These are phyloP conservation scores for Nymphaea thermarum DNA, from an alignment of 164 flowering plant species.

Conservation along the genomic window DNA sequence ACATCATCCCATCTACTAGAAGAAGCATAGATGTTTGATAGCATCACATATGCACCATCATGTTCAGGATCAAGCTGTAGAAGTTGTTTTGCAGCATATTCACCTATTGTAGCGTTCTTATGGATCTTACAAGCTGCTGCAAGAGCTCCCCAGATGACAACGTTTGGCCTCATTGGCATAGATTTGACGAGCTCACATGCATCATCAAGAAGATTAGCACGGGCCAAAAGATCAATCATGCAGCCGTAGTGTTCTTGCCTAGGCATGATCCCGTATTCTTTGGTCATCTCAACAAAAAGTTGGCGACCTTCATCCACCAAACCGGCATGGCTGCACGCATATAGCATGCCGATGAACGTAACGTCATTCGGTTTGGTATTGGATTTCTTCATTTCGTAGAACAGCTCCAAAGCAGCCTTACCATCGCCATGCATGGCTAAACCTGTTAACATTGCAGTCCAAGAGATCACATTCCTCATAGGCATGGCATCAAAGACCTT, in stretches of 20 bases:
- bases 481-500: slow-evolving; percentile 45
- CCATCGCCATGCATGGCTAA: slow-evolving; percentile 66
- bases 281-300: slow-evolving; percentile 46
- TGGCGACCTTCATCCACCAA: slow-evolving; percentile 47
- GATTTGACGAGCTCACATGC: slow-evolving; percentile 52
- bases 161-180: slow-evolving; percentile 68
- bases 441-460: slow-evolving; percentile 66
- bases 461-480: slow-evolving; percentile 58
- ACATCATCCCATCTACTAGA: slow-evolving; percentile 53
- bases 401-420: slow-evolving; percentile 32
- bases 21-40: slow-evolving; percentile 69
- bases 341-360: slow-evolving; percentile 60
- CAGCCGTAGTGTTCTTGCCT: slow-evolving; percentile 66
- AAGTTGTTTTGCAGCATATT: slow-evolving; percentile 53
- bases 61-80: slow-evolving; percentile 59
- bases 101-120: slow-evolving; percentile 48
- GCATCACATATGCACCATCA: slow-evolving; percentile 63
- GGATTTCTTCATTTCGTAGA: slow-evolving; percentile 44
- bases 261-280: slow-evolving; percentile 43
- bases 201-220: slow-evolving; percentile 51
- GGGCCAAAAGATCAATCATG: slow-evolving; percentile 74
- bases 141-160: slow-evolving; percentile 65
- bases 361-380: slow-evolving; percentile 48
- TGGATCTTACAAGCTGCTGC: slow-evolving; percentile 59
- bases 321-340: slow-evolving; percentile 85